phyloP scores from a whole-genome alignment of 495 filamentous ascomycete species.

The Penicillium fimorum region DNA sequence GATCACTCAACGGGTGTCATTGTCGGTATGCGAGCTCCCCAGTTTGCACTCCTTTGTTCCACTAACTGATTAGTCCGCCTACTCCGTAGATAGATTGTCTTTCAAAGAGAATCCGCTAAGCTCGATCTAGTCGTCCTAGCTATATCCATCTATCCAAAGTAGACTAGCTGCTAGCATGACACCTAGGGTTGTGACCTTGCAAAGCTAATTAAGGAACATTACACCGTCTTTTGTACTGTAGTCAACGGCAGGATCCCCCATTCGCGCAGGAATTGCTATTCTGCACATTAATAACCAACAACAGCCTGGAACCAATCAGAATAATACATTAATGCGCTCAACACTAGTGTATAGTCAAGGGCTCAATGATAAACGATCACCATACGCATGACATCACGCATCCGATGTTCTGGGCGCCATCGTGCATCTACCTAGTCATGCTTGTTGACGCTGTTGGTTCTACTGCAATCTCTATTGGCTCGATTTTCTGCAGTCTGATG shows the following conservation, averaged over 20 bases:
- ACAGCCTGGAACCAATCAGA: not conserved
- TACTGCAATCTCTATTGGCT: not conserved
- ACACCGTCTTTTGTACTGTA: not conserved
- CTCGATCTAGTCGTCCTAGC: not conserved
- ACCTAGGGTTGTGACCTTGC: not conserved
- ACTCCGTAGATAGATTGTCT: not conserved
- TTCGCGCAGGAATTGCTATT: not conserved
- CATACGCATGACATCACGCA: conserved; percentile 7
- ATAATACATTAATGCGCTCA: not conserved
- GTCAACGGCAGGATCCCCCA: too few relatives aligned
- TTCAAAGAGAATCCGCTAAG: not conserved
- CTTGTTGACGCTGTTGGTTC: conserved; percentile 12
- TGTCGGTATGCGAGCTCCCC: not conserved
- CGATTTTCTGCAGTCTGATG: not conserved
- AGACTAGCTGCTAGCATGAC: not conserved
- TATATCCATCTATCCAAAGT: not conserved
- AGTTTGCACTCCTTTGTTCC: not conserved
- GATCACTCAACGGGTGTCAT: conserved; percentile 1
- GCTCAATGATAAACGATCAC: not conserved
- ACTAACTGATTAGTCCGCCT: too few relatives aligned
- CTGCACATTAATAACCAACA: too few relatives aligned
- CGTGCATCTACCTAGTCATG: not conserved
- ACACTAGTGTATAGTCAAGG: not conserved
- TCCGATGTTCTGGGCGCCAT: not conserved
- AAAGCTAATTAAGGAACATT: conserved; percentile 10